Base-by-base conservation (phyloP, 345 rosid species). In the Alliaria petiolata region DNA sequence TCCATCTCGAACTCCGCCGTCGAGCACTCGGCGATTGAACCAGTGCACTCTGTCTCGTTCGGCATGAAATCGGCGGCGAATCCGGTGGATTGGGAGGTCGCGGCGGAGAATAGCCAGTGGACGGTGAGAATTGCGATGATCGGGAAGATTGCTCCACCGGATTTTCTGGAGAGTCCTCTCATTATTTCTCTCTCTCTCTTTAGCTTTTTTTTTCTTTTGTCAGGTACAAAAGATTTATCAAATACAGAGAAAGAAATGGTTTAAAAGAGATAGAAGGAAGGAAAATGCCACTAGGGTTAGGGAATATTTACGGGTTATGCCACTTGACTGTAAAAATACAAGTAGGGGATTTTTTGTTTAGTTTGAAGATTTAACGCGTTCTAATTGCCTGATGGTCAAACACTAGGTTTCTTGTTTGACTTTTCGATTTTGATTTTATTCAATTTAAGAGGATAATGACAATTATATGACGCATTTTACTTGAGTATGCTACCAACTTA, bases 11-110 rank as follows among this genome's bases (percentile, higher is more conserved):
- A 73, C 86, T 91, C 89, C 87, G 47, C 2, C 43, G 30, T 40
- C 19, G 20, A 44, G 76, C 96, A 91, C 76, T 89, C 91, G n/a
- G 85, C 88, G 59, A 89, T 71, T n/a, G 87, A 82, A 43, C 98
- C 98, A 57, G 62, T 65, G 83, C 89, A 91, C 8, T 71, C 77
- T 39, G 90, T 44, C 33, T 76, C 78, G 53, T 76, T n/a, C 42
- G 79, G 81, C 51, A 83, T 31, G 67, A 86, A 75, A 35, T 42
- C 78, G 3, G 49, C 80, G 71, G n/a, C 62, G 65, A 81, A 73
- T 34, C 74, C 83, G 34, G 70, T 14, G 51, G 77, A 63, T 0
- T 81, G 71, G 12, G 88, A 62, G 3, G 80, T 65, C 0, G 5
- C 76, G 67, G 0, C 44, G 58, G 69, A 0, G 57, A 59, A 1